Percentiles rank a stretch among this genome's conserved stretches.
Evolutionary conservation across 495 filamentous ascomycete genomes (phyloP).

Genomic region (Hypoxylon cercidicola): DNA sequence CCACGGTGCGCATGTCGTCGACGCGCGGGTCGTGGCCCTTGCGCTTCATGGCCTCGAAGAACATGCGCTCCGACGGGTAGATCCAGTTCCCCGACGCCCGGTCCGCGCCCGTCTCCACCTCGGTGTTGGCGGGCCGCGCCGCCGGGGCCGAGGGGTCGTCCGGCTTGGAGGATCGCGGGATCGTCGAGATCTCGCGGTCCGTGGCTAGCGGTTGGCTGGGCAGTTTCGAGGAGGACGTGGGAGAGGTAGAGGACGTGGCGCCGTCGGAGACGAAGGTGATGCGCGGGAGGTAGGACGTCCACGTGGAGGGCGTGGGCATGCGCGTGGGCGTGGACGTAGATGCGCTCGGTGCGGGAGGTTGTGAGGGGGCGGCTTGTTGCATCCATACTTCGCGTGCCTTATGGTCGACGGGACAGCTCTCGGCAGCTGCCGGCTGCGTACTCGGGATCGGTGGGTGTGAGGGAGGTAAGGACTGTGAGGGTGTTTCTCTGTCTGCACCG

Average conservation of each 20-base stretch:
- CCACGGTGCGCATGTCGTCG: conserved; percentile 84
- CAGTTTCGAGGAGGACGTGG: conserved; percentile 46
- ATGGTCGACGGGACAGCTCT: conserved; percentile 86
- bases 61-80: conserved; percentile 94
- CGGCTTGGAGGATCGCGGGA: conserved; percentile 72
- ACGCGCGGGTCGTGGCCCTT: conserved; percentile 72
- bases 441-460: conserved; percentile 40
- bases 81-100: conserved; percentile 84
- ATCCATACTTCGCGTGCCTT: conserved; percentile 88
- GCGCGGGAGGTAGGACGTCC: conserved; percentile 53
- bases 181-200: conserved; percentile 81
- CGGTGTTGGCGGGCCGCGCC: conserved; percentile 70
- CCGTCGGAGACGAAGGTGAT: conserved; percentile 37
- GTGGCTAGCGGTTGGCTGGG: conserved; percentile 51
- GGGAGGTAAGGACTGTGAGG: conserved; percentile 38
- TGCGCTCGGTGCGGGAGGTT: neutral
- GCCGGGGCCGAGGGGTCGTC: conserved; percentile 40
- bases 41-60: conserved; percentile 93
- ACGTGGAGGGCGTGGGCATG: conserved; percentile 46
- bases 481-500: conserved; percentile 17
- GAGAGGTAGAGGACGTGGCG: conserved; percentile 38
- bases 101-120: conserved; percentile 75
- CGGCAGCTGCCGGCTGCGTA: conserved; percentile 37
- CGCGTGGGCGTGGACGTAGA: conserved; percentile 22
- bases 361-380: conserved; percentile 45